Conservation (phyloP, 2,329 filamentous ascomycete species). For the Xylariaceae sp. region DNA sequence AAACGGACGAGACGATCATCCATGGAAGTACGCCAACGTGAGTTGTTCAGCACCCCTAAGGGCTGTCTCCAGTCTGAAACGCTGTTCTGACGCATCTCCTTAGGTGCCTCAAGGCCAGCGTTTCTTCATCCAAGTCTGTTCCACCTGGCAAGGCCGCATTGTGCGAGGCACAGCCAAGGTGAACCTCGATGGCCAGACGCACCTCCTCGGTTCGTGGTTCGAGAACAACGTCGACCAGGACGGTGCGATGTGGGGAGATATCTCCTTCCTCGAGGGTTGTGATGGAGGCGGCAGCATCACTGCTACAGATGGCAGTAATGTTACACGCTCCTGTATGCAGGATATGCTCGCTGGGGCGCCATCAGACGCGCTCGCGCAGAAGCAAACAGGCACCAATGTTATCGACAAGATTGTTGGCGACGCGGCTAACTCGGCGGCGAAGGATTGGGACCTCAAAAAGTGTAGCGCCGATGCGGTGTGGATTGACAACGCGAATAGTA, state of each 20-base stretch:
- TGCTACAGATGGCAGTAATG: slow-evolving; percentile 15
- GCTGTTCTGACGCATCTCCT: background rate
- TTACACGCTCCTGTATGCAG: slow-evolving; percentile 10
- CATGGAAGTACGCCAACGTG: slow-evolving; percentile 24
- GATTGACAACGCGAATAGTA: slow-evolving; percentile 3
- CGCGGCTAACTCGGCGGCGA: slow-evolving; percentile 5
- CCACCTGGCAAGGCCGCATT: slow-evolving; percentile 21
- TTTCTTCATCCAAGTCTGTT: slow-evolving; percentile 22
- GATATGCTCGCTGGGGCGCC: slow-evolving; percentile 18
- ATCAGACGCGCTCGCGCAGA: slow-evolving; percentile 8
- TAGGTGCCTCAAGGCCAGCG: slow-evolving; percentile 16
- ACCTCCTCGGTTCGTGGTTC: slow-evolving; percentile 22
- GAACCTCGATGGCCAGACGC: slow-evolving; percentile 17
- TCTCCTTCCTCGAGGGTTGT: slow-evolving; percentile 22
- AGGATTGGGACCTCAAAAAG: slow-evolving; percentile 7
- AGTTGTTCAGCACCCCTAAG: background rate
- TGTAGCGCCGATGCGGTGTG: slow-evolving; percentile 6
- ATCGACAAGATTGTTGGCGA: slow-evolving; percentile 8
- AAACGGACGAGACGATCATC: slow-evolving; percentile 19
- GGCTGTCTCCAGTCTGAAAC: too few relatives aligned
- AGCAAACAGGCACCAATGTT: slow-evolving; percentile 8
- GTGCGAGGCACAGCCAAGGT: slow-evolving; percentile 16
- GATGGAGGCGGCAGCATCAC: slow-evolving; percentile 19
- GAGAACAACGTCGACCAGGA: slow-evolving; percentile 10
- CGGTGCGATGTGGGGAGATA: slow-evolving; percentile 17